These are phyloP conservation scores for Phaeosphaeriaceae sp. DNA, from an alignment of 2,329 filamentous ascomycete genomes.

Conservation along the genomic window DNA sequence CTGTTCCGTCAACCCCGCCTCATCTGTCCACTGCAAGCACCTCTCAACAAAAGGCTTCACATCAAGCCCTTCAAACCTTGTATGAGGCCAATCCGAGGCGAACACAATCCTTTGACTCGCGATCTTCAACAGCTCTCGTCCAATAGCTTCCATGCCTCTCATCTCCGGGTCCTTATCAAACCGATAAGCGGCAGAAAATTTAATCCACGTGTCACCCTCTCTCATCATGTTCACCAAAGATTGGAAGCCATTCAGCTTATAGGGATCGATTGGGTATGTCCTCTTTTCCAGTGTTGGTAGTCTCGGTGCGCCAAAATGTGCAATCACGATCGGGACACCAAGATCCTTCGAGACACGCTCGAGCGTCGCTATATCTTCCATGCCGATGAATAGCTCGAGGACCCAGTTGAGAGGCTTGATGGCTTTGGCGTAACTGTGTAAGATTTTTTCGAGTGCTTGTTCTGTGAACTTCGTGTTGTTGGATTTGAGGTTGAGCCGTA, in stretches of 20 bases:
- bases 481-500: conserved; percentile 67
- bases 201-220: conserved; percentile 62
- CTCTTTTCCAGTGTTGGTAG: conserved; percentile 31
- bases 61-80: conserved; percentile 65
- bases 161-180: conserved; percentile 56
- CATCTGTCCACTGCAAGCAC: conserved; percentile 60
- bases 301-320: conserved; percentile 65
- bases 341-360: conserved; percentile 54
- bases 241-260: conserved; percentile 58
- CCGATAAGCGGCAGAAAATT: conserved; percentile 67
- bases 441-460: conserved; percentile 51
- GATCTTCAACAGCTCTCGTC: conserved; percentile 52
- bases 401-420: conserved; percentile 63
- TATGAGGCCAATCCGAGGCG: conserved; percentile 72
- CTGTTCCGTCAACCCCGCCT: conserved; percentile 55
- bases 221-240: conserved; percentile 58
- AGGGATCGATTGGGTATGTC: conserved; percentile 40
- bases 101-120: conserved; percentile 60
- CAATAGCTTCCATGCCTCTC: conserved; percentile 58
- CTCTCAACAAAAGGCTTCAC: conserved; percentile 63
- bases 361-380: conserved; percentile 59
- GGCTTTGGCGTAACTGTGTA: conserved; percentile 60
- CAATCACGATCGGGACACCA: conserved; percentile 64
- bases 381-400: conserved; percentile 65
- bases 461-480: conserved; percentile 51